Evolutionary conservation across 768 basidiomycete species (phyloP).

Genomic region (Lentinula boryana): DNA sequence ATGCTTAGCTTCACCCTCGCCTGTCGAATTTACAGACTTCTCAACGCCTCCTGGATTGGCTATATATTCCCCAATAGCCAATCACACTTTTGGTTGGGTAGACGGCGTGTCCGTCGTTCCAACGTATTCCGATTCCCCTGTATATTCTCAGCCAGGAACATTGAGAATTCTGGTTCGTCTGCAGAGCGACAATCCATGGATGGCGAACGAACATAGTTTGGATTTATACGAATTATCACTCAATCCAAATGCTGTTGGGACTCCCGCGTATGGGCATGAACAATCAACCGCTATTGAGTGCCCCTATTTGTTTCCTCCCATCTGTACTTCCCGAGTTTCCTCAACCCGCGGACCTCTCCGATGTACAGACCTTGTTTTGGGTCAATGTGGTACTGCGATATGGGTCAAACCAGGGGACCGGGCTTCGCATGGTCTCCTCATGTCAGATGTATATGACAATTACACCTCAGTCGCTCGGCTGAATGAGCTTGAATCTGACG

Average conservation of each 20-base stretch:
- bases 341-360: constrained; percentile 46
- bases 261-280: not conserved
- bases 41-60: constrained; percentile 6
- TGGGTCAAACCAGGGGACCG: constrained; percentile 57
- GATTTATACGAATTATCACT: constrained; percentile 42
- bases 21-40: not conserved
- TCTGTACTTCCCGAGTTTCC: constrained; percentile 24
- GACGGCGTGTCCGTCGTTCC: constrained; percentile 46
- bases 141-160: constrained; percentile 7
- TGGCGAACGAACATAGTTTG: constrained; percentile 38
- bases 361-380: constrained; percentile 49
- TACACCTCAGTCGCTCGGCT: constrained; percentile 10
- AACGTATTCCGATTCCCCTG: constrained; percentile 1
- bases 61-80: constrained; percentile 30
- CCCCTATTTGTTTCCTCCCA: constrained; percentile 47
- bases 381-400: constrained; percentile 49
- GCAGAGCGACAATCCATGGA: constrained; percentile 60
- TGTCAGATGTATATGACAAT: constrained; percentile 9
- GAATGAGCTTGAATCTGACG: not conserved
- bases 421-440: constrained; percentile 13
- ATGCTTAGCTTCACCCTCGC: not conserved
- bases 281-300: not conserved
- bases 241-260: not conserved
- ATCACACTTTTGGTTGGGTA: constrained; percentile 62
- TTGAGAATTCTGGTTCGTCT: constrained; percentile 51